Evolutionary conservation across 2,329 filamentous ascomycete species (phyloP).

Genomic region (Hortaea werneckii): DNA sequence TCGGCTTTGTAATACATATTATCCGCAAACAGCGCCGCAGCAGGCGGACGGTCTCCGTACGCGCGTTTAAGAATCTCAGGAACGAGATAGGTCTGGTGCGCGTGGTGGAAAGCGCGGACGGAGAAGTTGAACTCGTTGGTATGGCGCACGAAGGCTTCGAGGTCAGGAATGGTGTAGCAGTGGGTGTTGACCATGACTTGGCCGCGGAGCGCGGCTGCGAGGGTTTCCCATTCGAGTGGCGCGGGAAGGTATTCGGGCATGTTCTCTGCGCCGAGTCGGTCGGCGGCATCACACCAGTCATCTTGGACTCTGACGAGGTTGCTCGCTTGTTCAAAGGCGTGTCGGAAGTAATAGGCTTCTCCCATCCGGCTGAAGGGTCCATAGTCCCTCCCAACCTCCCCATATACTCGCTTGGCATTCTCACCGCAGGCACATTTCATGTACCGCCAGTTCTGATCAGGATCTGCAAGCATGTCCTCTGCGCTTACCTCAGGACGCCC

Average conservation of each 20-base stretch:
- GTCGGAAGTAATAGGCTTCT: constrained; percentile 59
- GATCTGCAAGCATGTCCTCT: constrained; percentile 54
- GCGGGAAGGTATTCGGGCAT: constrained; percentile 51
- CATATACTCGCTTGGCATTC: constrained; percentile 37
- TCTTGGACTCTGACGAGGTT: constrained; percentile 50
- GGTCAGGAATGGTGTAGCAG: constrained; percentile 58
- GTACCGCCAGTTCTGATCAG: constrained; percentile 55
- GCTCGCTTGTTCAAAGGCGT: constrained; percentile 55
- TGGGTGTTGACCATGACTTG: constrained; percentile 62
- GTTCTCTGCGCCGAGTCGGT: constrained; percentile 39
- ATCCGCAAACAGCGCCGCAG: constrained; percentile 56
- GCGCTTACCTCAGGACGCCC: constrained; percentile 55
- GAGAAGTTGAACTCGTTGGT: constrained; percentile 63
- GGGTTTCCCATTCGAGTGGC: constrained; percentile 53
- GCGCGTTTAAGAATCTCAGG: constrained; percentile 46
- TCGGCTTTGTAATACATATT: constrained; percentile 63
- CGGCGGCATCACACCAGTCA: constrained; percentile 56
- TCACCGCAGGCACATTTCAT: constrained; percentile 61
- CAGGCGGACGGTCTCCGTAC: constrained; percentile 33
- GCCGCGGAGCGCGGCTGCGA: constrained; percentile 53
- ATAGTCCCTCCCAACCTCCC: constrained; percentile 39
- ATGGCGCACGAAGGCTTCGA: constrained; percentile 60
- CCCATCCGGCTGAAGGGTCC: constrained; percentile 54
- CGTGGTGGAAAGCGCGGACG: constrained; percentile 59
- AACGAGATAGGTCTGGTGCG: constrained; percentile 55